Conservation (phyloP, 2,329 filamentous ascomycete species). For the Hypoxylon sp. region DNA sequence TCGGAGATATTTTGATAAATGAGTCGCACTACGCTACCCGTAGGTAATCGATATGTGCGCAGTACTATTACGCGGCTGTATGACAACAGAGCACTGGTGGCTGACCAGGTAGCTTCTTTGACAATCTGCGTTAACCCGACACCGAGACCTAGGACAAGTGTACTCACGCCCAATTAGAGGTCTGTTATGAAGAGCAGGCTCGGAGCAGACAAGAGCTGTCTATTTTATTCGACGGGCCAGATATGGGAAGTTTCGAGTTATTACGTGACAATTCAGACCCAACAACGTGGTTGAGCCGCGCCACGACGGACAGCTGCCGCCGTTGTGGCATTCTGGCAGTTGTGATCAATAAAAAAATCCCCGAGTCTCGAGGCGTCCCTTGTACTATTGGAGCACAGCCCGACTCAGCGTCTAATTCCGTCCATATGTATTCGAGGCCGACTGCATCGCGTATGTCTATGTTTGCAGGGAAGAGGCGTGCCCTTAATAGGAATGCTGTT, state of each 20-base stretch:
- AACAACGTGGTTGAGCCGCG: constrained; percentile 47
- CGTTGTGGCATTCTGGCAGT: constrained; percentile 37
- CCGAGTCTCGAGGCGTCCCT: constrained; percentile 43
- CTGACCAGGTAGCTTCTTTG: constrained; percentile 19
- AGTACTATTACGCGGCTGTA: constrained; percentile 44
- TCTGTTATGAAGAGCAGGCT: constrained; percentile 27
- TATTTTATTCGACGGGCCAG: constrained; percentile 21
- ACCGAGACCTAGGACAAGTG: constrained; percentile 16
- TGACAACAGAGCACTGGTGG: constrained; percentile 38
- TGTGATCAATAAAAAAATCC: constrained; percentile 45
- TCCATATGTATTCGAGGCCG: constrained; percentile 35
- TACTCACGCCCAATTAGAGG: constrained; percentile 25
- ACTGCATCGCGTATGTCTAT: constrained; percentile 26
- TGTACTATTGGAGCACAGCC: constrained; percentile 40
- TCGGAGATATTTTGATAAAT: constrained; percentile 42
- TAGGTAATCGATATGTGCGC: constrained; percentile 33
- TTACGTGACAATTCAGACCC: constrained; percentile 47
- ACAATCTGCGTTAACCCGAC: constrained; percentile 34
- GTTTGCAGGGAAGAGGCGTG: constrained; percentile 26
- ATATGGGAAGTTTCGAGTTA: constrained; percentile 21
- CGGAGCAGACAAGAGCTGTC: constrained; percentile 17
- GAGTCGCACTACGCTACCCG: constrained; percentile 39
- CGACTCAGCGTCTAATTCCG: constrained; percentile 33
- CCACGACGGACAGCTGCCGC: constrained; percentile 44
- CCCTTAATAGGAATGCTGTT: constrained; percentile 33